Evolutionary conservation across 208 protist genomes (phyloP).

Genomic region (Wallacemonas sp.): DNA sequence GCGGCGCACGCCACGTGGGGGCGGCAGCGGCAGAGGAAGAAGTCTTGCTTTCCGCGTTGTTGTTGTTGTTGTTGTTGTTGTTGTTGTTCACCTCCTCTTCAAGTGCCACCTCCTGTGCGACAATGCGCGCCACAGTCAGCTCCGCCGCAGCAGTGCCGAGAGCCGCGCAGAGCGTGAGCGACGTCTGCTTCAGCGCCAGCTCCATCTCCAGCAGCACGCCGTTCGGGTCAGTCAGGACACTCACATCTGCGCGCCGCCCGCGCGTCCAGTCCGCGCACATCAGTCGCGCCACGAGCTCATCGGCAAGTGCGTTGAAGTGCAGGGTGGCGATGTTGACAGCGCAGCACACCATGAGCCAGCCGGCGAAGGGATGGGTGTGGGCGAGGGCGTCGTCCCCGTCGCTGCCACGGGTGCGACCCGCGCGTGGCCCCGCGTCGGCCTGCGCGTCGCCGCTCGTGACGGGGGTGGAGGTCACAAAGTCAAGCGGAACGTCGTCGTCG

Average conservation of each 20-base stretch:
- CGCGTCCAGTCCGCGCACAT: constrained; percentile 13
- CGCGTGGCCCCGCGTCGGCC: constrained; percentile 18
- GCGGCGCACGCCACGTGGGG: background rate
- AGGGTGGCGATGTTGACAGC: constrained; percentile 20
- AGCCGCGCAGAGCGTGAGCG: constrained; percentile 39
- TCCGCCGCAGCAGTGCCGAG: constrained; percentile 24
- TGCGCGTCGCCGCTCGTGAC: background rate
- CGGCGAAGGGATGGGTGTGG: constrained; percentile 5
- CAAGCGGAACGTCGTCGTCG: background rate
- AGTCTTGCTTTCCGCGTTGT: too few species aligned
- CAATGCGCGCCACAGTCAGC: constrained; percentile 4
- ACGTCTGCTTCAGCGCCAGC: constrained; percentile 29
- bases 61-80: too few species aligned
- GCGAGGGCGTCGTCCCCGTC: constrained; percentile 15
- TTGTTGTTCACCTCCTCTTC: too few species aligned
- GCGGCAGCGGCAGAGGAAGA: too few species aligned
- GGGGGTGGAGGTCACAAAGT: background rate
- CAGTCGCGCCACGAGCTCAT: constrained; percentile 12
- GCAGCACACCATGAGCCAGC: constrained; percentile 35
- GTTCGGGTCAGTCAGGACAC: constrained; percentile 51
- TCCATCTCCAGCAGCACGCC: constrained; percentile 66
- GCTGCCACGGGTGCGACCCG: constrained; percentile 3
- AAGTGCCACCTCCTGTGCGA: constrained; percentile 4
- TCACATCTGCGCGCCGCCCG: background rate
- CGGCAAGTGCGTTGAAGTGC: constrained; percentile 30